Base-by-base conservation (phyloP, 1,284 basidiomycete genomes). In the Leccinum fallax region DNA sequence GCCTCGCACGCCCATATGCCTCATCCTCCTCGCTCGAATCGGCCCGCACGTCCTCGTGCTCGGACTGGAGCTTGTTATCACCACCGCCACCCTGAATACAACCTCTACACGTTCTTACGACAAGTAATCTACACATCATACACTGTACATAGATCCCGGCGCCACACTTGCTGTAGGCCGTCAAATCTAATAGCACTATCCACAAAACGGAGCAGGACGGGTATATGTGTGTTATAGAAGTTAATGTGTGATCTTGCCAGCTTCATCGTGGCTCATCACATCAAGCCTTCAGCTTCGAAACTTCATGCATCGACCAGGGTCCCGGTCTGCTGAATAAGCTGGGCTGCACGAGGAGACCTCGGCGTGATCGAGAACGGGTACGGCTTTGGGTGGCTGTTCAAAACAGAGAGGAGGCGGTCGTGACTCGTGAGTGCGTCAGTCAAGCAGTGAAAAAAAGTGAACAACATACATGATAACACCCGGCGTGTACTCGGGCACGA, bases 381-480 rank as follows among this genome's bases (percentile, higher is more conserved):
- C 8, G 63, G 48, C 55, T 65, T 66, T 5, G 66, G 63, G 34
- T 65, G 63, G 48, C 64, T 65, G 43, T 54, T 53, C 11, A 28
- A 60, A 32, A 43, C 10, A 4, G 21, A 4, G 21, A 48, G 10
- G 46, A 24, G 46, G 46, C 11, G 21, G 46, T 24, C 21, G 21
- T 48, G 4, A 48, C 30, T 30, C 30, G 30, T 30, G 30, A 30
- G 46, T 24, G 3, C 40, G 10, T 64, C 56, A 62, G 52, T 38
- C 52, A 24, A 21, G 9, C n/a, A n/a, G 19, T 24, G 10, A 43
- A 16, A 49, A 24, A 15, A 24, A 49, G 21, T 8, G 13, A 49
- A 49, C 30, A 26, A 62, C 66, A 34, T 63, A 81, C 83, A 81
- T 83, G 64, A 86, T 84, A 0, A 83, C 82, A 13, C 83, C 83